phyloP scores from a whole-genome alignment of 163 green algal genomes.

The Chlamydomonas reinhardtii region DNA sequence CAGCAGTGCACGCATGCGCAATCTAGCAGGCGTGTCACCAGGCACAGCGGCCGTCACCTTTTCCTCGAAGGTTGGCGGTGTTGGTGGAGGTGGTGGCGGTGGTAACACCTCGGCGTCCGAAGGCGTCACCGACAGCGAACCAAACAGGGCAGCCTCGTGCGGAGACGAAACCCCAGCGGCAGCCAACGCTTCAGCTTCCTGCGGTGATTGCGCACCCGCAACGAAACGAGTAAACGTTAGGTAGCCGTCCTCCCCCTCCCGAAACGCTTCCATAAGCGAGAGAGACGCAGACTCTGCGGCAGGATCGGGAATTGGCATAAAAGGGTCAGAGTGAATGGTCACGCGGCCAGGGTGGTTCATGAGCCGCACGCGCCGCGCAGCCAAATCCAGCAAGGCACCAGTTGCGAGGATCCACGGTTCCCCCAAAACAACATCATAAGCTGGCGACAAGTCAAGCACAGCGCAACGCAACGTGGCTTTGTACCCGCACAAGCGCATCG shows the following conservation, averaged over 20 bases:
- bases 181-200: not conserved
- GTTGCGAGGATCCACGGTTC: not conserved
- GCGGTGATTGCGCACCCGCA: not conserved
- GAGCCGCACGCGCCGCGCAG: not conserved
- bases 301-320: too few relatives aligned
- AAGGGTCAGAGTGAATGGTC: not conserved
- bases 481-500: not conserved
- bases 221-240: not conserved
- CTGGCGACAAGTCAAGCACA: not conserved
- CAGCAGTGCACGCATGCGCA: constrained; percentile 6
- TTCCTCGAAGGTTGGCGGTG: not conserved
- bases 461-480: not conserved
- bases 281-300: not conserved
- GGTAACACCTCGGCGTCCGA: too few relatives aligned
- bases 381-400: not conserved
- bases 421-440: not conserved
- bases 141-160: too few relatives aligned
- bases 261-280: not conserved
- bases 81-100: not conserved
- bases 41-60: not conserved
- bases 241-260: not conserved
- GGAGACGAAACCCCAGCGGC: not conserved
- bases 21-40: constrained; percentile 4
- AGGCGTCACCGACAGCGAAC: too few relatives aligned
- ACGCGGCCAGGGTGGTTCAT: not conserved